Base-by-base conservation (phyloP, 2,329 filamentous ascomycete genomes). In the Fusarium euwallaceae region DNA sequence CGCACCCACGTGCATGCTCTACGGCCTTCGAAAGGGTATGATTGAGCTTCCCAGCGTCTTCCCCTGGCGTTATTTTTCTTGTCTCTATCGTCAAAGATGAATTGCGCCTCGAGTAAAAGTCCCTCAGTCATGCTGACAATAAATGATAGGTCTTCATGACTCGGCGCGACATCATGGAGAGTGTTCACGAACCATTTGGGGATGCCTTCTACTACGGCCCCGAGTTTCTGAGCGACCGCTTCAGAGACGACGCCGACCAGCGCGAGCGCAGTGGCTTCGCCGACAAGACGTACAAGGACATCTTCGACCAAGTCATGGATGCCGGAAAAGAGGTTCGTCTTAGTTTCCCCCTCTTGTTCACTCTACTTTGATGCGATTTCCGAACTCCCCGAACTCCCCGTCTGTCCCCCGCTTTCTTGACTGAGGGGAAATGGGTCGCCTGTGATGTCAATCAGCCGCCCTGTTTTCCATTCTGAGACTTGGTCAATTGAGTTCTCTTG, bases 171-270 rank as follows among this genome's bases (percentile, higher is more conserved):
- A 92, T 88, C 64, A 89, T 98, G 69, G 88, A 92, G 79, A 97
- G 94, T 82, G 88, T 97, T 78, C 97, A 98, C 83, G 97, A 99
- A 86, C 97, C 97, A 6, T 98, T 98, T 84, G 96, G 96, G 64
- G 97, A 98, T 84, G 94, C 95, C 71, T 98, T 96, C 82, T 98
- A 98, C 86, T 98, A 93, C 81, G 96, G 97, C 62, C 95, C 96
- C 8, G 97, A 99, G 85, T 90, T 94, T 77, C 88, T 98, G 77
- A 92, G 93, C 79, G 86, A 90, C 62, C 91, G 97, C 78, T 99
- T 94, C 81, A 92, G 92, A 80, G 82, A 93, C 53, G 94, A 98
- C 74, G 83, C 83, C 61, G 83, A 84, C 45, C 83, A 84, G 37
- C 87, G 91, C 68, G 79, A 86, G 66, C 84, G 88, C 78, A 93